phyloP scores from a whole-genome alignment of 1,284 basidiomycete species.

The Tetrapyrgos nigripes region DNA sequence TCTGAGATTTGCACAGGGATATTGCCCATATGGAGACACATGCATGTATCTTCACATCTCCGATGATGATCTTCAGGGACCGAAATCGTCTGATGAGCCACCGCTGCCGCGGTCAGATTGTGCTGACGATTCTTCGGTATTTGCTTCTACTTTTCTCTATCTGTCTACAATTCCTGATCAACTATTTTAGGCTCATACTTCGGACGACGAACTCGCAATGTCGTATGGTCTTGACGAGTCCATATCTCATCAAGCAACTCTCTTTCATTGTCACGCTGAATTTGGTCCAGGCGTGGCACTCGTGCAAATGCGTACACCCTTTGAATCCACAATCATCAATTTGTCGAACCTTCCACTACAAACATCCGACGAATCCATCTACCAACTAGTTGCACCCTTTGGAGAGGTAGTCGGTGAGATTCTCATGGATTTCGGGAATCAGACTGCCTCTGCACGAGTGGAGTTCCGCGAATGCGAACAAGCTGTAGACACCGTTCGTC shows the following conservation, averaged over 20 bases:
- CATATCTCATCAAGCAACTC: conserved; percentile 17
- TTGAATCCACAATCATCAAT: conserved; percentile 43
- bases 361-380: conserved; percentile 31
- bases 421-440: conserved; percentile 23
- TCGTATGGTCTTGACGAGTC: background rate
- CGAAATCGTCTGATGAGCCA: background rate
- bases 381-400: conserved; percentile 30
- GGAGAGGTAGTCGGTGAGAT: conserved; percentile 32
- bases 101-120: too few species aligned
- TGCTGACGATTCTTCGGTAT: background rate
- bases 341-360: conserved; percentile 44
- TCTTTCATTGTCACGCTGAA: conserved; percentile 42
- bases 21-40: conserved; percentile 35
- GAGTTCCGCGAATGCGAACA: conserved; percentile 34
- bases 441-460: conserved; percentile 31
- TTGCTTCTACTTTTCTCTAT: background rate
- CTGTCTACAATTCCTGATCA: background rate
- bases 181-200: background rate
- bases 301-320: conserved; percentile 41
- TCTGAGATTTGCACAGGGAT: conserved; percentile 38
- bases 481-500: conserved; percentile 38
- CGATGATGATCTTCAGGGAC: conserved; percentile 7
- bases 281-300: conserved; percentile 45
- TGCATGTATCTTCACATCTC: conserved; percentile 38
- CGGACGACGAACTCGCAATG: background rate